Conservation (phyloP, 169 alveolate species). For the Eimeria sp. region DNA sequence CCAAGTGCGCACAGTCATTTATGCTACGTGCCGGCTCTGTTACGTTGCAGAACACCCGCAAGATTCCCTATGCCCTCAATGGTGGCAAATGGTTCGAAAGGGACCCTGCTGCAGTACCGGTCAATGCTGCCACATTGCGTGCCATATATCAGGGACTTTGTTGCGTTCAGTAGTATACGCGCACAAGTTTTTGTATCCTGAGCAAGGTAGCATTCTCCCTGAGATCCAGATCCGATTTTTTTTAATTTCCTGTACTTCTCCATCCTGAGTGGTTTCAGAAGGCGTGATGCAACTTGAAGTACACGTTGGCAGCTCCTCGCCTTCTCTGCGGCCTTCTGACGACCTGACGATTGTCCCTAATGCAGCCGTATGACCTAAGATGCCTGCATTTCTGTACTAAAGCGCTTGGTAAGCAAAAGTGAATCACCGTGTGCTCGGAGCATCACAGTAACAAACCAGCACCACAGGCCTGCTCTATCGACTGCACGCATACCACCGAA, state of each 20-base stretch:
- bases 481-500: neutral
- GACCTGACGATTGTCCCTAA: neutral
- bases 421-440: neutral
- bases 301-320: neutral
- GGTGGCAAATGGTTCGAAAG: neutral
- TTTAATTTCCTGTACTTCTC: conserved; percentile 27
- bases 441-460: neutral
- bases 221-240: conserved; percentile 61
- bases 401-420: neutral
- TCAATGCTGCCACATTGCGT: neutral
- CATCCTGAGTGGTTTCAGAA: neutral
- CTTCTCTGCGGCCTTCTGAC: neutral
- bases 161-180: neutral
- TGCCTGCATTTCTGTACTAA: neutral
- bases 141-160: neutral
- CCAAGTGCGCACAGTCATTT: neutral
- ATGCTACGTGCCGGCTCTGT: neutral
- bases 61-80: neutral
- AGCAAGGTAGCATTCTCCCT: conserved; percentile 58
- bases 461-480: neutral
- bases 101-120: neutral
- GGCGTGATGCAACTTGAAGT: neutral
- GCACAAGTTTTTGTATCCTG: conserved; percentile 42
- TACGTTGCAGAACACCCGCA: neutral
- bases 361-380: neutral